Base-by-base conservation (phyloP, 257 asterid genomes). In the Agastache rugosa region DNA sequence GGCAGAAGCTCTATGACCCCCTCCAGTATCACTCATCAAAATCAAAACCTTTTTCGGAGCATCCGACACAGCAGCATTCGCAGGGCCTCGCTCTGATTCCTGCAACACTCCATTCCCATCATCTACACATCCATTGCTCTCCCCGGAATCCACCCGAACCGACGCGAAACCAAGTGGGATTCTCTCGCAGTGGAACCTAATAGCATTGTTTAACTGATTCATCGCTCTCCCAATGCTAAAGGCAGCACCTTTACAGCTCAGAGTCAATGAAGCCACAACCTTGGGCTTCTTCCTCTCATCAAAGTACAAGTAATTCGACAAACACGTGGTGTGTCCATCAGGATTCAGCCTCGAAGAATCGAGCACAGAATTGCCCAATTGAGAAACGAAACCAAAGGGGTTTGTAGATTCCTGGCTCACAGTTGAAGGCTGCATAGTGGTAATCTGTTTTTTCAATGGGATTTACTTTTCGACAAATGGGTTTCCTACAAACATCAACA, bases 1-100 rank as follows among this genome's bases (percentile, higher is more conserved):
- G 2, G 99, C 99, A 17, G 99, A 95, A 63, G 99, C 99, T 86
- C 99, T 81, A 71, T 95, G 99, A 45, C 99, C 99, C 15, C 99
- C 99, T 53, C 98, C 99, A 12, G 99, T 95, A 75, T 95, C 98
- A 72, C 99, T 95, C 99, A 92, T 95, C 92, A 95, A 82, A 25
- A 92, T 95, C 78, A 95, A 78, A 51, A 95, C 94, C 37, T 89
- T 95, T 25, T 90, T 95, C 11, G 96, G 92, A 65, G 63, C 63
- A 56, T 76, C 84, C 12, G 86, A 53, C 47, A 14, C 78, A 29
- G 44, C 86, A 15, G 76, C 89, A 84, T 80, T 85, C 11, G 29
- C 69, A 2, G 87, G 69, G 72, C 64, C 79, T 42, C 86, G 90
- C 62, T 85, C 96, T 1, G 77, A 8, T 25, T 82, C 85, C 85